Evolutionary conservation across 2,329 filamentous ascomycete genomes (phyloP), one percentile per base, ranked within the genome.

Genomic region (Sordariomycetes sp.): DNA sequence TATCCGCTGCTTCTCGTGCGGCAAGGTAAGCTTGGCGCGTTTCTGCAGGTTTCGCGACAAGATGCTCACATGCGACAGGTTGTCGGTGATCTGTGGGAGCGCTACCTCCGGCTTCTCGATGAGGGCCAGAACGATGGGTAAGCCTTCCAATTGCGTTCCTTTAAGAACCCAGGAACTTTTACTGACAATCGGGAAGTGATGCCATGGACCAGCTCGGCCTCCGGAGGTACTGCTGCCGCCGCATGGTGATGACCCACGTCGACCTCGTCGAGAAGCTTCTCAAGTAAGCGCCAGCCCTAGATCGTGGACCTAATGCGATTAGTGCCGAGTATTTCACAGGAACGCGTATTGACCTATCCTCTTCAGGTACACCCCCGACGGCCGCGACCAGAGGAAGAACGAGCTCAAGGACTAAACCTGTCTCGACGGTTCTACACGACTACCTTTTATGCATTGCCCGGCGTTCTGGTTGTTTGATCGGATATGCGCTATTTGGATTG

Each of bases 221-320:
- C 67, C 92, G 90, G 74, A 84, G 94, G 65, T 99, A 99, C 78
- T 99, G 94, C 81, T 99, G 94, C 77, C 89, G 94, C 65, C 87
- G 94, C 67, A 99, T 99, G 94, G 85, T 99, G 72, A 96, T 99
- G 88, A 99, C 94, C 60, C 94, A 99, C 74, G 94, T 99, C 66
- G 94, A 99, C 71, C 79, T 99, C 61, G 96, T 99, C 65, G 94
- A 99, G 79, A 99, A 99, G 76, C 83, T 99, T 55, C 83, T 99
- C 63, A 89, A 92, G 89, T 95, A 85, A 64, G 81, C 39, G 7
- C 48, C 17, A 22, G n/a, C 24, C 24, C 39, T 50, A 2, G 8
- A 10, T n/a, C 39, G 22, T 10, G 20, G 2, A 20, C 24, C 45
- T 3, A 20, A 10, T 20, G 24, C 22, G 45, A 22, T 8, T 52